A percentile compares a stretch with the other conserved stretches of the same genome.
phyloP scores from a whole-genome alignment of 768 basidiomycete species.

The Trametes cinnabarina region DNA sequence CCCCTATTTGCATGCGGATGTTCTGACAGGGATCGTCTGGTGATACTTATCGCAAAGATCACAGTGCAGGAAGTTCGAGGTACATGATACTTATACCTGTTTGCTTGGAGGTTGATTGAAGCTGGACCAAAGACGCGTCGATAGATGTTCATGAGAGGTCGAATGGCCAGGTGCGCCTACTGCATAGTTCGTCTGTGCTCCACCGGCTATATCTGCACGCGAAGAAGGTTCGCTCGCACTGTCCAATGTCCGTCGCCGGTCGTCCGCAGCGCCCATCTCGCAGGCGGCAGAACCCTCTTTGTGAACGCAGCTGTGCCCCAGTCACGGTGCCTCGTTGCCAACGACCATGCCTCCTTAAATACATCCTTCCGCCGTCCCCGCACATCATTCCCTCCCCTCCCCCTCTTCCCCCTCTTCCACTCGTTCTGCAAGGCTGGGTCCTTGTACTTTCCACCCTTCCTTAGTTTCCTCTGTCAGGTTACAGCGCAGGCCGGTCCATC shows the following conservation, averaged over 20 bases:
- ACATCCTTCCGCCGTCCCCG: constrained; percentile 6
- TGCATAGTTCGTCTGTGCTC: not conserved
- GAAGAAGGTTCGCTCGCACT: not conserved
- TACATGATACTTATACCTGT: no score
- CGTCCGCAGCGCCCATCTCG: not conserved
- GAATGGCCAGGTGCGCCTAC: not conserved
- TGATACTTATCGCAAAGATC: no score
- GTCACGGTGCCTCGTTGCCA: constrained; percentile 18
- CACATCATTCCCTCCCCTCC: constrained; percentile 21
- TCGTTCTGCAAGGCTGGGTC: constrained; percentile 36
- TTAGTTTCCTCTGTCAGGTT: constrained; percentile 22
- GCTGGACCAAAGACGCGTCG: no score
- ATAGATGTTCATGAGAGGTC: not conserved
- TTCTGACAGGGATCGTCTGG: no score
- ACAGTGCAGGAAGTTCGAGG: no score
- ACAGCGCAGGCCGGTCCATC: constrained; percentile 29
- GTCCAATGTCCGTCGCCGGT: not conserved
- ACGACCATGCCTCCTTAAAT: constrained; percentile 16
- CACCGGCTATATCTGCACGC: constrained; percentile 3
- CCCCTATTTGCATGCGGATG: no score
- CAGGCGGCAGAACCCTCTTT: constrained; percentile 8
- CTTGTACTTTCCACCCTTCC: constrained; percentile 31
- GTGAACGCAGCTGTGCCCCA: not conserved
- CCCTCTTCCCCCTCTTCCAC: constrained; percentile 26
- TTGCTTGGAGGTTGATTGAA: no score